Conservation (phyloP, 1,139 yeast genomes). For the Pichia sp. region DNA sequence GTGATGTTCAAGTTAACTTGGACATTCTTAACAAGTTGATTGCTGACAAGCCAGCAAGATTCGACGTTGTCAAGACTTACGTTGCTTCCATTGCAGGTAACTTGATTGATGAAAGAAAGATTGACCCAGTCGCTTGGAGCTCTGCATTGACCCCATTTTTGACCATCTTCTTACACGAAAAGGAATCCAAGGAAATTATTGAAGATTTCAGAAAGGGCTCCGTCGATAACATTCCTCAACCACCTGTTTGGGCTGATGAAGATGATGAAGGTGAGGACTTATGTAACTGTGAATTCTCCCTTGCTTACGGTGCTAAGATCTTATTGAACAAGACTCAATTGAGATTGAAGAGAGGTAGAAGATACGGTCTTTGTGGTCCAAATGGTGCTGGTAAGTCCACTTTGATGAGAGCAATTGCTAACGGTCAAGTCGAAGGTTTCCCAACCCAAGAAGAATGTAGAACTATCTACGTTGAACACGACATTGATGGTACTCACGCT, state of each 20-base stretch:
- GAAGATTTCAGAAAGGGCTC: slow-evolving; percentile 96
- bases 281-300: slow-evolving; percentile 99
- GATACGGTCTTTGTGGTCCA: slow-evolving; percentile 99
- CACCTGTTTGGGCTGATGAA: slow-evolving; percentile 95
- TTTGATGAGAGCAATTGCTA: slow-evolving; percentile 99
- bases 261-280: slow-evolving; percentile 99
- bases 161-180: slow-evolving; percentile 92
- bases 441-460: slow-evolving; percentile 98
- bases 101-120: slow-evolving; percentile 96
- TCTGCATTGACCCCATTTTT: slow-evolving; percentile 86
- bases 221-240: slow-evolving; percentile 95
- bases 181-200: slow-evolving; percentile 82
- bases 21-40: slow-evolving; percentile 71
- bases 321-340: slow-evolving; percentile 98
- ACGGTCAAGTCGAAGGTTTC: slow-evolving; percentile 99
- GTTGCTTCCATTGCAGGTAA: slow-evolving; percentile 98
- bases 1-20: slow-evolving; percentile 86
- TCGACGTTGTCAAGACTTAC: slow-evolving; percentile 68
- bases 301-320: slow-evolving; percentile 99
- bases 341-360: slow-evolving; percentile 98
- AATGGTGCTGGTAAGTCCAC: slow-evolving; percentile 99
- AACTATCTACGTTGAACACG: slow-evolving; percentile 99
- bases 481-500: slow-evolving; percentile 96
- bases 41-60: slow-evolving; percentile 66
- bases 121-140: slow-evolving; percentile 89